Evolutionary conservation across 805 yeast species (phyloP), one percentile per base, ranked within the genome.

Genomic region (Saturnispora sanitii): DNA sequence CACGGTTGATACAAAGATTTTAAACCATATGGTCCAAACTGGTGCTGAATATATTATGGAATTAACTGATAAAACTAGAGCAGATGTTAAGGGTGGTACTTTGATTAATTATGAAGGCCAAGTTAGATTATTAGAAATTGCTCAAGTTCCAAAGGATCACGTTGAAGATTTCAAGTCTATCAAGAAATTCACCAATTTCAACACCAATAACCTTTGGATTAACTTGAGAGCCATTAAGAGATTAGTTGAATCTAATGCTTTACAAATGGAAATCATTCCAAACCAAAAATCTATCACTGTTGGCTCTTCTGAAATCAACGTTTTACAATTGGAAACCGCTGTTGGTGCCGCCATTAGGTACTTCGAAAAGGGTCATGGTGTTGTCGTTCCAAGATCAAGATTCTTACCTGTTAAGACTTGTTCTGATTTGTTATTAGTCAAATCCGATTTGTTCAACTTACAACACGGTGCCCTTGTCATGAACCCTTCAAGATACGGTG

Each of bases 21-120:
- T 92, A 57, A 77, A 81, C 64, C 96, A 92, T 70, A 88, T 92
- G 95, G 65, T 86, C 49, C 92, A 84, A 57, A 74, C 94, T 27
- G 80, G 80, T 43, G 78, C 96, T 42, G 97, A 92, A 68, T 92
- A 90, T 65, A 79, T 92, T 52, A 92, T 92, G 98, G 98, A 92
- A 68, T 77, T 92, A 63, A 92, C 98, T 41, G 95, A 90, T 68
- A 92, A 92, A 71, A 92, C 98, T 38, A 81, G 97, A 65, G 98
- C 98, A 27, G 98, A 92, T 64, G 98, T 92, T 58, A 92, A 92
- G 68, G 98, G 98, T 71, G 98, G 97, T 71, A 92, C 97, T 51
- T 76, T 92, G 64, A 88, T 92, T 63, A 86, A 86, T 66, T 92
- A 92, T 65, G 90, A 86, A 52, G 97, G 96, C 48, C 79, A 82